Evolutionary conservation across 192 early-diverging fungal genomes (phyloP), one percentile per base, ranked within the genome.

Genomic region (Chytriomyces sp.): DNA sequence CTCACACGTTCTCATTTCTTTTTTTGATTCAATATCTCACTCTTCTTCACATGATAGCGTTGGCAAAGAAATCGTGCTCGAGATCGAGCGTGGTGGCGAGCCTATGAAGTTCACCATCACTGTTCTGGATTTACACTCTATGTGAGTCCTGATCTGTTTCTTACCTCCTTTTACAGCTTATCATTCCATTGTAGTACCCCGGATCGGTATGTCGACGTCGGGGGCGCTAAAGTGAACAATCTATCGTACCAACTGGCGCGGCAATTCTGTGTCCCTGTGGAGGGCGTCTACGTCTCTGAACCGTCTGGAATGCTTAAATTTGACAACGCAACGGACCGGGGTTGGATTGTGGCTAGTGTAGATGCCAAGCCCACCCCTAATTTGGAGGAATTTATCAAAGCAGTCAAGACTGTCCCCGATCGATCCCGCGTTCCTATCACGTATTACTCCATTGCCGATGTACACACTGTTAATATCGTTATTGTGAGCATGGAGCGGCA

Each of bases 401-500:
- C 91, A 7, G 78, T 96, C 80, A 79, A 85, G 49, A 38, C 26
- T 8, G 88, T 98, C 37, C 89, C 88, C 31, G 94, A 96, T 55
- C 82, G 91, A 55, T 86, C 82, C 39, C 85, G 92, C 1, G 86
- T 95, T 34, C 92, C 92, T 22, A 83, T 93, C 31, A 88, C 91
- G 2, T 94, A 89, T 82, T 96, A 92, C 74, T 77, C 86, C 7
- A 87, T 98, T 10, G 89, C 86, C 22, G 90, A 93, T 64, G 88
- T 92, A 6, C 89, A 96, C 79, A 89, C 89, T 33, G 89, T 91
- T 59, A 88, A 86, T 52, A 85, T 98, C 14, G 86, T 87, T 73
- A 90, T 98, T 53, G 93, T 95, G 81, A 89, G 85, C 62, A 89
- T 94, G 6, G 90, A 94, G 73, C 82, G 93, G 62, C 94, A 94